Percentiles rank a stretch among this genome's conserved stretches.
phyloP scores from a whole-genome alignment of 129 eudicot species.

The Helianthus annuus region DNA sequence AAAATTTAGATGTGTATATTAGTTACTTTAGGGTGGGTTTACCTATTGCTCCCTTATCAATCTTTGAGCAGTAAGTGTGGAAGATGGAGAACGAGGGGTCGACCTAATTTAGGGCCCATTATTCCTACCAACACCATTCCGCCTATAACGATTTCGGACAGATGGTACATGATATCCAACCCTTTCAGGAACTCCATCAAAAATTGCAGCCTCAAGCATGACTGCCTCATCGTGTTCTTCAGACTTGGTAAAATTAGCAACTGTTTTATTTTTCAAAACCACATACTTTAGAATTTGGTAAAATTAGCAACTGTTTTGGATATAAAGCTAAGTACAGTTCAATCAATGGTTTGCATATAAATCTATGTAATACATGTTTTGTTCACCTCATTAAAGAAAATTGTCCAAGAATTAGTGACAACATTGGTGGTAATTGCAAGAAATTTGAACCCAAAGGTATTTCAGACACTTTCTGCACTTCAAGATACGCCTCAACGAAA shows the following conservation, averaged over 20 bases:
- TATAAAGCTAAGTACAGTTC: too few relatives aligned
- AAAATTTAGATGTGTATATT: background rate
- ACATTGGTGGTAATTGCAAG: too few relatives aligned
- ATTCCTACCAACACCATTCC: constrained; percentile 44
- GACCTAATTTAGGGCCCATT: constrained; percentile 42
- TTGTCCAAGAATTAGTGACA: too few relatives aligned
- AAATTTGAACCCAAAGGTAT: too few relatives aligned
- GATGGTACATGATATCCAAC: constrained; percentile 50
- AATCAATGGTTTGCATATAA: too few relatives aligned
- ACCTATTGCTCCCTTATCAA: constrained; percentile 94
- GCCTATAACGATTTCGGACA: constrained; percentile 47
- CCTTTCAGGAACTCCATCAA: constrained; percentile 74
- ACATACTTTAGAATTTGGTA: too few relatives aligned
- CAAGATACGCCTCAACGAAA: too few relatives aligned
- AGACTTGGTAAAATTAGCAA: constrained; percentile 17
- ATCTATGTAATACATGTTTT: too few relatives aligned
- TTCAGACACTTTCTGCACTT: too few relatives aligned
- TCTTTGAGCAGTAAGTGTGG: constrained; percentile 85
- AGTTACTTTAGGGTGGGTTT: background rate
- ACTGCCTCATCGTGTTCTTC: constrained; percentile 95
- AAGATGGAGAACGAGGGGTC: constrained; percentile 80
- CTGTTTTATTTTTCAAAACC: too few relatives aligned
- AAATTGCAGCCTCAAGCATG: constrained; percentile 98
- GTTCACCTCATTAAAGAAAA: too few relatives aligned
- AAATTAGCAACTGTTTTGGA: too few relatives aligned